Conservation (phyloP, 352 stramenopile genomes). For the Globisporangium cylindrosporum region DNA sequence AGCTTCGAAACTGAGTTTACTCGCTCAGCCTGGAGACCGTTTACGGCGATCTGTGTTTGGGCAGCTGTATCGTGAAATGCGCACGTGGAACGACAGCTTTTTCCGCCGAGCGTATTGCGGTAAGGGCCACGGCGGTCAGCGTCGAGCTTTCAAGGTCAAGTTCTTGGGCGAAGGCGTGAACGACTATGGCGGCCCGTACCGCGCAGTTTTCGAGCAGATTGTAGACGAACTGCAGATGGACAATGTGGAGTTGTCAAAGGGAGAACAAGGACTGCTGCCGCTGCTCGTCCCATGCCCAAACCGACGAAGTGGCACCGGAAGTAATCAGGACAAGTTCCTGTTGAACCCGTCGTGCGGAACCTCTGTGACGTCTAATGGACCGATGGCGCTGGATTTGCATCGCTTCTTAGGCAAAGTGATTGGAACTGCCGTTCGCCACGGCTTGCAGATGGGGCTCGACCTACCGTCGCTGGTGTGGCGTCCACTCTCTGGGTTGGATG, state of each 20-base stretch:
- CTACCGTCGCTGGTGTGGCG: slow-evolving; percentile 87
- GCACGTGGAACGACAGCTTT: slow-evolving; percentile 91
- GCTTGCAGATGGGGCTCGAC: slow-evolving; percentile 93
- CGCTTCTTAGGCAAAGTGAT: slow-evolving; percentile 96
- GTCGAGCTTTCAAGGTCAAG: slow-evolving; percentile 99
- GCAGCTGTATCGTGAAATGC: slow-evolving; percentile 96
- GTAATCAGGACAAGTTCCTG: slow-evolving; percentile 91
- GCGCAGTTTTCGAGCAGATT: slow-evolving; percentile 97
- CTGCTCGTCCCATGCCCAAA: slow-evolving; percentile 90
- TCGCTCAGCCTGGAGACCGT: slow-evolving; percentile 85
- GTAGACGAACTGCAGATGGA: slow-evolving; percentile 94
- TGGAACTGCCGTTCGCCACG: slow-evolving; percentile 94
- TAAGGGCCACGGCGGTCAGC: slow-evolving; percentile 96
- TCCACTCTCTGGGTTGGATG: slow-evolving; percentile 73
- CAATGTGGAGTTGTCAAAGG: slow-evolving; percentile 83
- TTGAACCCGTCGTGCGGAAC: slow-evolving; percentile 84
- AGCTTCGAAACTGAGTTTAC: slow-evolving; percentile 81
- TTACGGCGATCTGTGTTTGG: slow-evolving; percentile 95
- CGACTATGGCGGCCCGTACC: slow-evolving; percentile 98
- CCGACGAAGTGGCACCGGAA: slow-evolving; percentile 78
- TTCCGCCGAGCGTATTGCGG: slow-evolving; percentile 96
- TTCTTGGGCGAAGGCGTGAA: slow-evolving; percentile 98
- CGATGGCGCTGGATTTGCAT: slow-evolving; percentile 92
- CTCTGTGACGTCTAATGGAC: slow-evolving; percentile 72
- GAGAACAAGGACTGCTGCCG: slow-evolving; percentile 82